Conservation (phyloP, 441 rosid species). For the Brassica balearica region DNA sequence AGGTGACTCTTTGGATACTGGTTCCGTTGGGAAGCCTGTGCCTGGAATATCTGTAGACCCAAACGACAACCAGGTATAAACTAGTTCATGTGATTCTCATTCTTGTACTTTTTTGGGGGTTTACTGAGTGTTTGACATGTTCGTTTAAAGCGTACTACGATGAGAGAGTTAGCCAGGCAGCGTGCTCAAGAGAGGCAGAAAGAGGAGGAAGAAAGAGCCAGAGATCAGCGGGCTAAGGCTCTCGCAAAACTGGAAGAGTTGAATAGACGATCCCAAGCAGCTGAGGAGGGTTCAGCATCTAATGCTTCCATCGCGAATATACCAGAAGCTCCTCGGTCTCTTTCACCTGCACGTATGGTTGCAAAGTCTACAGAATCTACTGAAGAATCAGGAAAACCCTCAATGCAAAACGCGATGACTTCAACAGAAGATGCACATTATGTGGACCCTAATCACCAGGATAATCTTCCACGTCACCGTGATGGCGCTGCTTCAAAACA, state of each 20-base stretch:
- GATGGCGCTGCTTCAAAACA: constrained; percentile 58
- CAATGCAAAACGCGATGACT: constrained; percentile 38
- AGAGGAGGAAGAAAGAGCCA: constrained; percentile 59
- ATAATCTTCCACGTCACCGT: constrained; percentile 43
- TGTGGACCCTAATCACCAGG: constrained; percentile 45
- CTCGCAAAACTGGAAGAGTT: constrained; percentile 81
- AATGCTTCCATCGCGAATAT: constrained; percentile 41
- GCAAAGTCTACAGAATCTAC: constrained; percentile 50
- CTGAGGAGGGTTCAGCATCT: constrained; percentile 52
- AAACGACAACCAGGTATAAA: constrained; percentile 63
- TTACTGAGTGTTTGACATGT: constrained; percentile 40
- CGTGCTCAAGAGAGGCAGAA: constrained; percentile 69
- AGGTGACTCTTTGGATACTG: constrained; percentile 46
- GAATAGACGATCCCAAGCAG: constrained; percentile 69
- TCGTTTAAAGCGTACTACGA: constrained; percentile 66
- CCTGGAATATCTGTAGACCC: constrained; percentile 52
- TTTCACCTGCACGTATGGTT: constrained; percentile 41
- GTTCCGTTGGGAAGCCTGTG: constrained; percentile 46
- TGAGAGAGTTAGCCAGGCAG: constrained; percentile 78
- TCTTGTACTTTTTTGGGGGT: constrained; percentile 26
- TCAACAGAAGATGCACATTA: constrained; percentile 45
- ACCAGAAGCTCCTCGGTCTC: constrained; percentile 46
- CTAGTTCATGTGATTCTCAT: constrained; percentile 21
- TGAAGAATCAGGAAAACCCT: constrained; percentile 44
- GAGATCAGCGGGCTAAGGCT: constrained; percentile 79